Evolutionary conservation across 805 yeast genomes (phyloP).

Genomic region (Ogataea paraovalis): DNA sequence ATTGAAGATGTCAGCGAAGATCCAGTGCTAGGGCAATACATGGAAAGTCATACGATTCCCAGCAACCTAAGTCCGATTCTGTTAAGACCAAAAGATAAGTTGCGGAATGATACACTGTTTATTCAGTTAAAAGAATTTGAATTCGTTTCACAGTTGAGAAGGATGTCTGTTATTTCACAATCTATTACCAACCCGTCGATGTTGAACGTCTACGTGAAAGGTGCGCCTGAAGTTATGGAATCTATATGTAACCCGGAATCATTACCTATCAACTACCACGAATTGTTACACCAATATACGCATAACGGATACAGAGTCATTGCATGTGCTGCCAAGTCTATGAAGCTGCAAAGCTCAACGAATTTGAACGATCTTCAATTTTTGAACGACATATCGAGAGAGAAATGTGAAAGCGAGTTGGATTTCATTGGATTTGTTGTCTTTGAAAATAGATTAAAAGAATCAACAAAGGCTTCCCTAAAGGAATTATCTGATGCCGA

Average conservation of each 20-base stretch:
- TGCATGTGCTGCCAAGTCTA: constrained; percentile 72
- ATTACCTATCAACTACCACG: constrained; percentile 72
- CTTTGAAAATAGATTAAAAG: constrained; percentile 87
- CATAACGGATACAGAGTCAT: constrained; percentile 94
- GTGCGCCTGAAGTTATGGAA: constrained; percentile 94
- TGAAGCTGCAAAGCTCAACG: constrained; percentile 20
- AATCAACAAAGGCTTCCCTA: constrained; percentile 60
- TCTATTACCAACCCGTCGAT: constrained; percentile 31
- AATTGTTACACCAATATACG: constrained; percentile 75
- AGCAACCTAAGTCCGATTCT: constrained; percentile 43
- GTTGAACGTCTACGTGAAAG: constrained; percentile 68
- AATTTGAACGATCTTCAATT: constrained; percentile 40
- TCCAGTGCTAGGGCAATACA: constrained; percentile 15
- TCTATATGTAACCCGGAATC: constrained; percentile 69
- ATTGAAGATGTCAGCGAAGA: constrained; percentile 58
- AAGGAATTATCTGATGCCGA: constrained; percentile 58
- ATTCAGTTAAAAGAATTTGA: constrained; percentile 59
- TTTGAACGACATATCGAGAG: constrained; percentile 52
- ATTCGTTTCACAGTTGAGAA: constrained; percentile 75
- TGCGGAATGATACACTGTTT: constrained; percentile 29
- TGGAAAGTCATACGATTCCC: constrained; percentile 32
- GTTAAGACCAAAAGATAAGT: constrained; percentile 38
- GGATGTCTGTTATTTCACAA: constrained; percentile 83
- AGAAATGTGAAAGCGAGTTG: constrained; percentile 62
- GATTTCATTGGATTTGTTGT: constrained; percentile 83